A percentile compares a stretch with the other conserved stretches of the same genome.
Evolutionary conservation across 345 rosid species (phyloP).

Genomic region (Melaleuca alternifolia): DNA sequence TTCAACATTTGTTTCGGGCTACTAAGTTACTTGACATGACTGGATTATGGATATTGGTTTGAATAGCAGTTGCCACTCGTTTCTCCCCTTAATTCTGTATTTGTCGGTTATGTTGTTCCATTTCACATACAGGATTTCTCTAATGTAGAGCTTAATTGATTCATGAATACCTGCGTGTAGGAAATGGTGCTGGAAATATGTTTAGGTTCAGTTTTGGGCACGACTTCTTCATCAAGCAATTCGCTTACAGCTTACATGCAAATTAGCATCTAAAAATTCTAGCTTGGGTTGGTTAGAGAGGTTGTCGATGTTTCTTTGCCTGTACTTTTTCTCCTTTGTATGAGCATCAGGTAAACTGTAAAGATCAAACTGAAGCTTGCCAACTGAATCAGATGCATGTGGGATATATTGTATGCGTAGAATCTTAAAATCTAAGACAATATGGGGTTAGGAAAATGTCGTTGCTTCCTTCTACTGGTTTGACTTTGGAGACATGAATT

Average conservation of each 20-base stretch:
- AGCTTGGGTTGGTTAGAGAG: neutral
- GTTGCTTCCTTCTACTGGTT: neutral
- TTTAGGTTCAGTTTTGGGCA: neutral
- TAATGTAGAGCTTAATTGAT: neutral
- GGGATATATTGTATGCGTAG: neutral
- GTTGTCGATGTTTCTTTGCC: neutral
- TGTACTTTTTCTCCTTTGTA: neutral
- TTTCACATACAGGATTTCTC: neutral
- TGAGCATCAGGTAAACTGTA: neutral
- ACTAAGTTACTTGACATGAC: neutral
- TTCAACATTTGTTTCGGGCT: neutral
- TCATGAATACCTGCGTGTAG: neutral
- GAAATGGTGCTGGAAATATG: neutral
- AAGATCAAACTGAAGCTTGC: neutral
- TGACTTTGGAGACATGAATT: neutral
- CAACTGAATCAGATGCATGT: neutral
- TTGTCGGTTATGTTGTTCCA: neutral
- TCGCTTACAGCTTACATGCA: neutral
- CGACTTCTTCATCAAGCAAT: neutral
- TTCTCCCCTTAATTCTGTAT: neutral
- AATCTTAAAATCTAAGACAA: neutral
- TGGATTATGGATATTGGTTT: neutral
- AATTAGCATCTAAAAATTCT: neutral
- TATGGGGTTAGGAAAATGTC: neutral
- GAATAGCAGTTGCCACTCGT: neutral